Evolutionary conservation across 108 stramenopile species (phyloP).

Genomic region (Pseudonitzschia delicatissima): DNA sequence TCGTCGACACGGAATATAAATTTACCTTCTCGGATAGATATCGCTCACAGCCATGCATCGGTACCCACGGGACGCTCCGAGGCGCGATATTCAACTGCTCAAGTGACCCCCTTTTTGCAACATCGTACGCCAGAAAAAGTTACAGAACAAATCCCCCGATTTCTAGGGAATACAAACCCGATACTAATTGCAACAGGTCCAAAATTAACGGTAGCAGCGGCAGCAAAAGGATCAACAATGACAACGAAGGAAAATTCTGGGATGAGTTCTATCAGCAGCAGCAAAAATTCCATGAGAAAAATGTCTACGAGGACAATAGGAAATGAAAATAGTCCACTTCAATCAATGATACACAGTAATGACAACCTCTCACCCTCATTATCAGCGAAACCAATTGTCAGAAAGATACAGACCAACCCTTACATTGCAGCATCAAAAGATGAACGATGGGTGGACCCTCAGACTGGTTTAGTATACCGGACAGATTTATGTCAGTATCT

Average conservation of each 20-base stretch:
- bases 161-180: slow-evolving; percentile 36
- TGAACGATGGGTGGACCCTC: slow-evolving; percentile 70
- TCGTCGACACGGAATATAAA: neutral
- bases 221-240: neutral
- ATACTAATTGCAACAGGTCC: slow-evolving; percentile 29
- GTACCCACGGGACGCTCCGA: slow-evolving; percentile 2
- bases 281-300: neutral
- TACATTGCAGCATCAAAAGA: slow-evolving; percentile 70
- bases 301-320: neutral
- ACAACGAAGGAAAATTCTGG: neutral
- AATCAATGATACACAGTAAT: neutral
- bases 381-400: slow-evolving; percentile 15
- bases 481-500: slow-evolving; percentile 74
- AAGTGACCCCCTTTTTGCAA: neutral
- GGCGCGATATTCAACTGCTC: neutral
- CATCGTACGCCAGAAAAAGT: neutral
- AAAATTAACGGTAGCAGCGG: slow-evolving; percentile 5
- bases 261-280: neutral
- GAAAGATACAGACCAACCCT: slow-evolving; percentile 66
- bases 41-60: slow-evolving; percentile 29
- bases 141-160: slow-evolving; percentile 10
- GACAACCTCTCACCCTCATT: slow-evolving; percentile 14
- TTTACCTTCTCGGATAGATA: slow-evolving; percentile 20
- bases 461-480: slow-evolving; percentile 65
- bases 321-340: neutral